Percentiles rank a stretch among this genome's conserved stretches.
Evolutionary conservation across 2,329 filamentous ascomycete species (phyloP).

Genomic region (Pseudopyricularia javanii): DNA sequence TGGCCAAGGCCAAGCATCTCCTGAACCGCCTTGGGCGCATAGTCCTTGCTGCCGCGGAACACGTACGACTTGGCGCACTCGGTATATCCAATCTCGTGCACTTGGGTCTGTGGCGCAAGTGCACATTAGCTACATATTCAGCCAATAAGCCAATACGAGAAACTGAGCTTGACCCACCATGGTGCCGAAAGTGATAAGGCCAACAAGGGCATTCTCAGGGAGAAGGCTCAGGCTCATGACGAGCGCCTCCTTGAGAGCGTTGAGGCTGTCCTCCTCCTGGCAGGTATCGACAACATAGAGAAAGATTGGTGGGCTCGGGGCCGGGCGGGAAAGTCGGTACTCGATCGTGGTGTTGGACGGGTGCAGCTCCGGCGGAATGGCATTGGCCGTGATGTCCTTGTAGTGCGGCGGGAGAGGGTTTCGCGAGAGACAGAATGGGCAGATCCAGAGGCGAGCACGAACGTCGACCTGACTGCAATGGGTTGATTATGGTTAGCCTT

Average conservation of each 20-base stretch:
- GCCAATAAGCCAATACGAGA: neutral
- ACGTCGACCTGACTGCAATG: slow-evolving; percentile 63
- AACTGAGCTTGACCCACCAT: slow-evolving; percentile 48
- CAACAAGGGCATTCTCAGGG: slow-evolving; percentile 70
- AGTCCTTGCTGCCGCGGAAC: slow-evolving; percentile 95
- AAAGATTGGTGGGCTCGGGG: slow-evolving; percentile 78
- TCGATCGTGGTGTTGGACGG: slow-evolving; percentile 81
- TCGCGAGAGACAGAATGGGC: slow-evolving; percentile 74
- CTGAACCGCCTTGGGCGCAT: slow-evolving; percentile 96
- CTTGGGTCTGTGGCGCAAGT: slow-evolving; percentile 54
- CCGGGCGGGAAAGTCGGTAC: slow-evolving; percentile 68
- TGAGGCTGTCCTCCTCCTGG: slow-evolving; percentile 76
- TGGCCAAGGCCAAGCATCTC: slow-evolving; percentile 88
- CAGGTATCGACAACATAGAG: slow-evolving; percentile 81
- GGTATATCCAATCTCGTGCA: slow-evolving; percentile 94
- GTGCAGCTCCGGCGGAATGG: slow-evolving; percentile 74
- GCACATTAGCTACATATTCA: slow-evolving; percentile 8
- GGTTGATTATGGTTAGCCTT: slow-evolving; percentile 9
- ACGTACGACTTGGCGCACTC: slow-evolving; percentile 98
- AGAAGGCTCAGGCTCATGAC: slow-evolving; percentile 76
- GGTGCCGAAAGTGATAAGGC: slow-evolving; percentile 79
- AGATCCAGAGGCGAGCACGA: slow-evolving; percentile 76
- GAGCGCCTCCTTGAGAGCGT: slow-evolving; percentile 73
- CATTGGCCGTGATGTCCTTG: slow-evolving; percentile 76
- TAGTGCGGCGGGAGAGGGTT: slow-evolving; percentile 77